phyloP scores from a whole-genome alignment of 2,329 filamentous ascomycete genomes.

The Colletotrichum sp. region DNA sequence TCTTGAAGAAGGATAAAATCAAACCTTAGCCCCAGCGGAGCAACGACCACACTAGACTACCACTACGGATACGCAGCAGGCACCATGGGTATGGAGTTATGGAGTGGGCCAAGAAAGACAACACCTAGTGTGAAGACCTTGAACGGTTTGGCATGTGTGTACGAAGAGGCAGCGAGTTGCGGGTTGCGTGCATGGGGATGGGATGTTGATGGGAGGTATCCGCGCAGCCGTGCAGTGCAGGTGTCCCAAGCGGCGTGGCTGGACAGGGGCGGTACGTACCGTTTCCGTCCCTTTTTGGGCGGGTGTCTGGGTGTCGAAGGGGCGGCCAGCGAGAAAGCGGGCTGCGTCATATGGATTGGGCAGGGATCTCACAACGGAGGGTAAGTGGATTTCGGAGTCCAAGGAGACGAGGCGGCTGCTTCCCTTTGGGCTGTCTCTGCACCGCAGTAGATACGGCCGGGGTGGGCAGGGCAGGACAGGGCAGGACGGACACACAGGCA shows the following conservation, averaged over 20 bases:
- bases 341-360: conserved; percentile 31
- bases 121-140: conserved; percentile 20
- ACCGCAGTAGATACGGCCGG: neutral
- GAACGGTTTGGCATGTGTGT: conserved; percentile 26
- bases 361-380: conserved; percentile 40
- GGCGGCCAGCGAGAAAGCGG: conserved; percentile 14
- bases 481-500: neutral
- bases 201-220: conserved; percentile 20
- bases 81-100: conserved; percentile 40
- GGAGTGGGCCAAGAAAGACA: conserved; percentile 37
- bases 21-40: conserved; percentile 33
- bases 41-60: conserved; percentile 30
- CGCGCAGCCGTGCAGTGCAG: conserved; percentile 4
- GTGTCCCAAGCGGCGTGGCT: conserved; percentile 16
- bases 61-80: neutral
- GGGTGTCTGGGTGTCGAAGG: neutral
- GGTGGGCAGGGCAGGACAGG: neutral
- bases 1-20: conserved; percentile 38
- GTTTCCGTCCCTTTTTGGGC: conserved; percentile 15
- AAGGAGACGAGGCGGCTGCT: conserved; percentile 15
- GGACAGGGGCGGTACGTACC: conserved; percentile 9
- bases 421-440: neutral
- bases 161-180: conserved; percentile 31
- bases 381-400: conserved; percentile 9
- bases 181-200: conserved; percentile 35